A percentile compares a stretch with the other conserved stretches of the same genome.
These are phyloP conservation scores for Septoria petroselini DNA, from an alignment of 2,329 filamentous ascomycete genomes.

Conservation along the genomic window DNA sequence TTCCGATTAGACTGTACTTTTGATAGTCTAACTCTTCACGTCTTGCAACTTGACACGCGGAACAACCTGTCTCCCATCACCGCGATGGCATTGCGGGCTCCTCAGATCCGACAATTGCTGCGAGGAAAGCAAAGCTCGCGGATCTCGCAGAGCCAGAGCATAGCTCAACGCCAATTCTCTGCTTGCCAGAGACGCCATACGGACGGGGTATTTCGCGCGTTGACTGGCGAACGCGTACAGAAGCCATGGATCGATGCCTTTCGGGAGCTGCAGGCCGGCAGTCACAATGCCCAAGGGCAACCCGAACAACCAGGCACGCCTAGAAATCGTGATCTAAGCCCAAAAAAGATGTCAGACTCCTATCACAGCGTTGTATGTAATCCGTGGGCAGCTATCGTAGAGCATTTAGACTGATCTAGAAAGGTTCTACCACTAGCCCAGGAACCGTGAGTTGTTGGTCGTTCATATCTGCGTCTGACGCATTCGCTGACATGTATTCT, in stretches of 20 bases:
- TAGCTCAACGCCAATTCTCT: constrained; percentile 19
- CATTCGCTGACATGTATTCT: neutral
- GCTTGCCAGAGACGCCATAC: constrained; percentile 37
- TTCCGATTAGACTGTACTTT: too few relatives aligned
- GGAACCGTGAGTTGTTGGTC: constrained; percentile 54
- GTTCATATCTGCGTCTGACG: neutral
- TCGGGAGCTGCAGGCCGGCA: constrained; percentile 48
- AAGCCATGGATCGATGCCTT: constrained; percentile 69
- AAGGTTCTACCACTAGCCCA: constrained; percentile 66
- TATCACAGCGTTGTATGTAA: constrained; percentile 62
- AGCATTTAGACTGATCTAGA: constrained; percentile 32
- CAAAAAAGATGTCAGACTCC: constrained; percentile 69
- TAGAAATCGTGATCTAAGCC: constrained; percentile 56
- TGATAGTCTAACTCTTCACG: neutral
- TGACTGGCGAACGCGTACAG: constrained; percentile 59
- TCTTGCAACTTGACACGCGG: neutral
- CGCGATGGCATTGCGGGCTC: constrained; percentile 4
- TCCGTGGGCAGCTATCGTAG: neutral
- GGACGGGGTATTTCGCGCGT: constrained; percentile 59
- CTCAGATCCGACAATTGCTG: neutral
- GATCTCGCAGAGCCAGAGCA: neutral
- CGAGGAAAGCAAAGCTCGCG: neutral
- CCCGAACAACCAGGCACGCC: constrained; percentile 39
- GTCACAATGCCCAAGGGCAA: constrained; percentile 32
- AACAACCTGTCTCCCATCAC: neutral